Percentiles rank a stretch among this genome's conserved stretches.
phyloP scores from a whole-genome alignment of 2,329 filamentous ascomycete species.

The Hypoxylon sp. region DNA sequence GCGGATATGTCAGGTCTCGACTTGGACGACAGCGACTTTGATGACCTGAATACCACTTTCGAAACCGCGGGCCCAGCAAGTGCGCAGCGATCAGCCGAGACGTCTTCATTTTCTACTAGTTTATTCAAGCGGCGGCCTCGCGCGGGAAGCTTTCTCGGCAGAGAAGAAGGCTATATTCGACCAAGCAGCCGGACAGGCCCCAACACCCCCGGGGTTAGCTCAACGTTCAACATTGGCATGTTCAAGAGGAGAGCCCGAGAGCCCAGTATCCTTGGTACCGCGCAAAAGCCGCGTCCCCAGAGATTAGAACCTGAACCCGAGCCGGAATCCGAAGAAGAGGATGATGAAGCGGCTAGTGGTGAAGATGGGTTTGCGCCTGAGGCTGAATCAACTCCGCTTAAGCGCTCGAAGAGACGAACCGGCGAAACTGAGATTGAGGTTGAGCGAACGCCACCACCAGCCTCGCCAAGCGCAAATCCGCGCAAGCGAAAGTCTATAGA shows the following conservation, averaged over 20 bases:
- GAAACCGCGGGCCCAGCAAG: slow-evolving; percentile 49
- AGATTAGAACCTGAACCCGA: slow-evolving; percentile 51
- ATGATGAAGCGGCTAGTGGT: slow-evolving; percentile 56
- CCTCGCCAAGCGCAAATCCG: slow-evolving; percentile 55
- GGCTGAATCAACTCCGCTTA: slow-evolving; percentile 76
- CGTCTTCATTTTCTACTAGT: slow-evolving; percentile 50
- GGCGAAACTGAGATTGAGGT: slow-evolving; percentile 42
- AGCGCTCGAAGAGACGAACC: slow-evolving; percentile 60
- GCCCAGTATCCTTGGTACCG: slow-evolving; percentile 71
- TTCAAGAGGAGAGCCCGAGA: slow-evolving; percentile 71
- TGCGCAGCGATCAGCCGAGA: slow-evolving; percentile 51
- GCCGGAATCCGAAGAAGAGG: slow-evolving; percentile 55
- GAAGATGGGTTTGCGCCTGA: slow-evolving; percentile 71
- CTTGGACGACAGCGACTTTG: slow-evolving; percentile 53
- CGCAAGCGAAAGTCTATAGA: slow-evolving; percentile 71
- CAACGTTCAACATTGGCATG: slow-evolving; percentile 65
- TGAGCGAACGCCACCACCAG: slow-evolving; percentile 47
- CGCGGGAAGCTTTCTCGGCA: slow-evolving; percentile 52
- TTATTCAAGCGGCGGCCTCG: slow-evolving; percentile 53
- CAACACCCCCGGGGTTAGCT: slow-evolving; percentile 53
- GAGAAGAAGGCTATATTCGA: slow-evolving; percentile 52
- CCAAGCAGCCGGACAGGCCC: slow-evolving; percentile 53
- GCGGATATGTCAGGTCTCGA: slow-evolving; percentile 52
- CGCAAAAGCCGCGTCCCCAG: slow-evolving; percentile 58
- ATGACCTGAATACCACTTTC: slow-evolving; percentile 52